These are phyloP conservation scores for Mycena olivaceomarginata DNA, from an alignment of 768 basidiomycete genomes.

Conservation along the genomic window DNA sequence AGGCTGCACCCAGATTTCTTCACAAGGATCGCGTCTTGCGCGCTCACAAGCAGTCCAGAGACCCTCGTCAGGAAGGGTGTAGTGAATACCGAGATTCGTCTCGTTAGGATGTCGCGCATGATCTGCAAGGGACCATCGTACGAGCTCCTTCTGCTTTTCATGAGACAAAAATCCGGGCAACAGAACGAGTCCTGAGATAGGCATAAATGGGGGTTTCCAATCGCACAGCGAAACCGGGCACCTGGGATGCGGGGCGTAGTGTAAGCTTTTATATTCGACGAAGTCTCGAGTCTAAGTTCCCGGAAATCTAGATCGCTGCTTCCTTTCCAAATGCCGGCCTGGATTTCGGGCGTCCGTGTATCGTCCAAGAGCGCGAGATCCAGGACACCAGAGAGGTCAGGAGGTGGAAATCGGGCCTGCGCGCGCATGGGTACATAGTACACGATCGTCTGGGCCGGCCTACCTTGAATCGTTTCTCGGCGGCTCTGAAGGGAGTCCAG, in stretches of 20 bases:
- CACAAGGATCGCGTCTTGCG: conserved; percentile 53
- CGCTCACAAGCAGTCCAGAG: conserved; percentile 82
- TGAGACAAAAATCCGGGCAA: conserved; percentile 84
- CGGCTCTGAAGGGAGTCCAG: conserved; percentile 86
- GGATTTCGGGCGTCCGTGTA: conserved; percentile 62
- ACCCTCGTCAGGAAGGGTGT: conserved; percentile 82
- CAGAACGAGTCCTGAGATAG: conserved; percentile 84
- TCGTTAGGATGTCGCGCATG: conserved; percentile 90
- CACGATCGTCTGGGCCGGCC: neutral
- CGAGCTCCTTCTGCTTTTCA: conserved; percentile 79
- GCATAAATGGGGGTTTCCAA: conserved; percentile 27
- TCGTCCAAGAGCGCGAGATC: conserved; percentile 76
- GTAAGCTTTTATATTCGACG: conserved; percentile 59
- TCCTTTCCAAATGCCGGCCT: conserved; percentile 69
- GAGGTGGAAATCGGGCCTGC: conserved; percentile 81
- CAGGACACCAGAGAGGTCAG: conserved; percentile 80
- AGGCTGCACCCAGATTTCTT: conserved; percentile 64
- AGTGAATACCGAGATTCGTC: conserved; percentile 94
- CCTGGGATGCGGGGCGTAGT: conserved; percentile 75
- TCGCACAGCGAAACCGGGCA: conserved; percentile 52
- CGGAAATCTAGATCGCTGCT: conserved; percentile 57
- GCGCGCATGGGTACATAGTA: neutral
- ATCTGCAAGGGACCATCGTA: conserved; percentile 82
- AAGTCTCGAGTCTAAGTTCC: conserved; percentile 52
- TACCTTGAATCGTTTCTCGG: conserved; percentile 86